Base-by-base conservation (phyloP, 495 filamentous ascomycete genomes). In the Hypoxylon cercidicola region DNA sequence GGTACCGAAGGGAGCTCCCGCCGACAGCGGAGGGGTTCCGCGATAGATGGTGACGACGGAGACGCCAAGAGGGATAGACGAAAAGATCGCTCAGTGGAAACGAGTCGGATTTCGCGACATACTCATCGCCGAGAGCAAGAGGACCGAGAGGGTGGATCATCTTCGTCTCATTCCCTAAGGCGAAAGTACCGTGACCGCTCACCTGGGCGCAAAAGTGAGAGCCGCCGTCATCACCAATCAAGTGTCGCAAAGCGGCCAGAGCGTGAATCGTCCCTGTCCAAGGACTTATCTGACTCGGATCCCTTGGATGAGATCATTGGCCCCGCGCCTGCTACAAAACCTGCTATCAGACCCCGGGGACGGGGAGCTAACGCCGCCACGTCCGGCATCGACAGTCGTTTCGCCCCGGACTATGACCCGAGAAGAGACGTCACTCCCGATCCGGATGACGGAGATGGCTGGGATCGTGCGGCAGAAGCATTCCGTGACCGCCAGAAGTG, bases 391-490 rank as follows among this genome's bases (percentile, higher is more conserved):
- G 93, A 97, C 63, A 75, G 84, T 10, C 90, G 91, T 48, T 99
- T 97, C 71, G 84, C 87, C 0, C 70, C 84, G 0, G 81, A 83
- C 68, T 97, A 97, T 73, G 89, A 98, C 60, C 93, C 94, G 0
- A 76, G 79, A 1, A 73, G 79, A 1, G 95, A 98, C 60, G 78
- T 91, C 0, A 82, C 85, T n/a, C 77, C 82, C 0, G 85, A 88
- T 16, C 77, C 78, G 23, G 78, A 77, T 46, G 63, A 68, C 4
- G 75, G 78, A 21, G 89, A 89, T 55, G 89, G 93, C 64, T 97
- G 93, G 93, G 91, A 93, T 41, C 83, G 90, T 59, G 89, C 92
- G 11, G 78, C 94, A 1, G 93, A 97, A 76, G 87, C 88, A 15
- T 80, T 90, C 20, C 85, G 90, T n/a, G 93, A 96, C 68, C 86